These are phyloP conservation scores for Solanum dulcamara DNA, from an alignment of 257 asterid genomes.

Conservation along the genomic window DNA sequence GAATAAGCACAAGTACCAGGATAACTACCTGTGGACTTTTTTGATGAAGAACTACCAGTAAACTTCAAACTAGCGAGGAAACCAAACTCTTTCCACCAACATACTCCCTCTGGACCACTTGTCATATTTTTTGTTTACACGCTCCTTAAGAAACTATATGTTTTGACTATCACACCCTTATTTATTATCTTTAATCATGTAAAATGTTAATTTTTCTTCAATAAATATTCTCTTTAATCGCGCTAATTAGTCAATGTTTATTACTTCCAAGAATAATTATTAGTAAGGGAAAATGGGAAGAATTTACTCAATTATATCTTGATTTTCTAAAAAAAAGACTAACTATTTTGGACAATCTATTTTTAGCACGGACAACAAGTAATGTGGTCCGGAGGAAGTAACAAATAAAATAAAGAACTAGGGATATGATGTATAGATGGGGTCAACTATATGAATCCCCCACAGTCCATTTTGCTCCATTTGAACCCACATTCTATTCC, in stretches of 20 bases:
- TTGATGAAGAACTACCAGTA: not conserved
- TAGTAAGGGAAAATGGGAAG: not conserved
- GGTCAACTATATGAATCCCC: not conserved
- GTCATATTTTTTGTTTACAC: not conserved
- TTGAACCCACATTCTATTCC: not conserved
- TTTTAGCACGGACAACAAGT: not conserved
- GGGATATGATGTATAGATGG: not conserved
- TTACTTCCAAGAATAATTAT: not conserved
- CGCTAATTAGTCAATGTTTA: not conserved
- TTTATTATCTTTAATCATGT: not conserved
- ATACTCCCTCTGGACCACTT: not conserved
- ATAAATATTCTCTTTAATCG: not conserved
- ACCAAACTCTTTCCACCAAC: not conserved
- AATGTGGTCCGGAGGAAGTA: not conserved
- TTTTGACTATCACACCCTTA: not conserved
- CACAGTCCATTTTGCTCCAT: not conserved
- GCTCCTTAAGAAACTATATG: not conserved
- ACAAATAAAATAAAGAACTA: not conserved
- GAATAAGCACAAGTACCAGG: not conserved
- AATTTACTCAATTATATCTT: not conserved
- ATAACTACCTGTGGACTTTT: not conserved
- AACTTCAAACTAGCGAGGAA: not conserved
- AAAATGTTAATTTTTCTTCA: not conserved
- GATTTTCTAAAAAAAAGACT: not conserved
- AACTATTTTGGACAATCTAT: not conserved